Evolutionary conservation across 768 basidiomycete species (phyloP), one percentile per base, ranked within the genome.

Genomic region (Kwoniella shandongensis): DNA sequence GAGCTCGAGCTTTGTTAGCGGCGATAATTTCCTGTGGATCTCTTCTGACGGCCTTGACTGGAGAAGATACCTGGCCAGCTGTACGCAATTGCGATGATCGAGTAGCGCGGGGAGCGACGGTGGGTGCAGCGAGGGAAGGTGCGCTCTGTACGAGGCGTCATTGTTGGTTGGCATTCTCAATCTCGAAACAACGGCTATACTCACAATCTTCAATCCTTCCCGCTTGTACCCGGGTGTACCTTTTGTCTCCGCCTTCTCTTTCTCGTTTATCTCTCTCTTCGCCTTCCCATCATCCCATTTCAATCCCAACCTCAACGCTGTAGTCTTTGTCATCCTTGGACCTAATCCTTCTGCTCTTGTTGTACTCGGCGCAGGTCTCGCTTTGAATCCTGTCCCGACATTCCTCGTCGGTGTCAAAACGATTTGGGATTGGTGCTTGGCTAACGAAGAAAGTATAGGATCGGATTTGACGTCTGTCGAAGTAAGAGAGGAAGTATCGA

Each of bases 251-350:
- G 49, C 55, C 18, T 49, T 23, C 18, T 40, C 30, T 29, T 27
- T 51, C 23, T n/a, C 44, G 44, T 20, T 15, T 26, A 38, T 48
- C 29, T 23, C 49, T 35, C 25, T 12, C 30, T 40, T 60, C 36
- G 26, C 39, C 11, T 35, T 51, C n/a, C 38, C 35, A 3, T 48
- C 62, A 11, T 66, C 65, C 68, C 68, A 70, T 15, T 64, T 52
- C 27, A 70, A 25, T 7, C 68, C 68, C 36, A 47, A 41, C 30
- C 68, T 39, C 48, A 66, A 45, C 6, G 61, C 65, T 20, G 68
- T 57, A 22, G 58, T 30, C 39, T 70, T 70, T 12, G 59, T 70
- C 68, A 70, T 70, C 38, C 58, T 62, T 10, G 68, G 68, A 22
- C 68, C 67, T 4, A 59, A 29, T 10, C 45, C 55, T 23, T 46